Base-by-base conservation (phyloP, 2,329 filamentous ascomycete genomes). In the Aspergillus versicolor region DNA sequence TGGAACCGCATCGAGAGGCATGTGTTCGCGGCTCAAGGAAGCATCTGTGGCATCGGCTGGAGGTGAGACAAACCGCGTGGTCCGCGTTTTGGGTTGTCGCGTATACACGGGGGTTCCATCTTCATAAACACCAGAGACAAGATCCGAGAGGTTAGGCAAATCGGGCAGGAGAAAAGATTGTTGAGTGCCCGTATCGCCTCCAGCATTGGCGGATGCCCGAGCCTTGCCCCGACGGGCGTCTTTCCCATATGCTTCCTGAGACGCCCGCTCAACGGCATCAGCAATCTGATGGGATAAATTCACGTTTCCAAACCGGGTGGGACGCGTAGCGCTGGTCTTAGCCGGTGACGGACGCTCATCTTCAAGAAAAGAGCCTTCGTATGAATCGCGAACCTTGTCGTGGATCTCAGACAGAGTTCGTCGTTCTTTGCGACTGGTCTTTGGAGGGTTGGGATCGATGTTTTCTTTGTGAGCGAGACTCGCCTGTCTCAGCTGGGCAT, bases 161-260 rank as follows among this genome's bases (percentile, higher is more conserved):
- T 86, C 82, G 2, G 85, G 84, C 4, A 88, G 75, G 49, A 84
- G 77, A 65, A 87, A 87, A 0, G 85, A 87, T 58, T 84, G 82
- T 40, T 79, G 77, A 17, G 83, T 85, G 59, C 75, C 75, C 58
- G 77, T 83, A 47, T 78, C 77, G 3, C 77, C 76, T 24, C 67
- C 68, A 41, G 65, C 58, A 32, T 67, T 68, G 17, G 60, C 55
- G 42, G 55, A 52, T 24, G 67, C 68, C 47, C 65, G 70, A 8
- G 61, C 55, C 52, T 67, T 69, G 21, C 61, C 65, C 27, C 65
- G 70, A 47, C 66, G 72, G 46, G 65, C 34, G 47, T 73, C 70
- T 41, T 66, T 68, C 21, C 66, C 65, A 52, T 72, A 73, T 9
- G 66, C 65, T 43, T 74, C 72, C 32, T 69, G 68, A 2, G 73